These are phyloP conservation scores for Citropsis articulata DNA, from an alignment of 345 rosid species.

Conservation along the genomic window DNA sequence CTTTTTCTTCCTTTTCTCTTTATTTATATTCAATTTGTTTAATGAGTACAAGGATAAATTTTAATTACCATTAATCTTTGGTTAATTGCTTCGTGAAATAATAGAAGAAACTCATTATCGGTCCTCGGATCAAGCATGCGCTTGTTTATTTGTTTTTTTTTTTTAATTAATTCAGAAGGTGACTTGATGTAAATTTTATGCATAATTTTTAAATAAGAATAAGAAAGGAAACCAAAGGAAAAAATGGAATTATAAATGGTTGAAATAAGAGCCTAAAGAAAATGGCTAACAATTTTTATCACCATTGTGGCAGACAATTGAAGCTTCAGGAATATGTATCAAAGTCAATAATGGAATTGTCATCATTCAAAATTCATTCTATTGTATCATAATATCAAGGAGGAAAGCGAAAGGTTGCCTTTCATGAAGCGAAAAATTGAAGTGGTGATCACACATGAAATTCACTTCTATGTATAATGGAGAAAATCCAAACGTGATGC, in stretches of 20 bases:
- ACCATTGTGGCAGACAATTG: not conserved
- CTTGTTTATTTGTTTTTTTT: no score
- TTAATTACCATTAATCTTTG: no score
- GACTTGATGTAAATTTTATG: no score
- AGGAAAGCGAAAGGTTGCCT: not conserved
- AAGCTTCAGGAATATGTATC: not conserved
- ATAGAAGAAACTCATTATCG: no score
- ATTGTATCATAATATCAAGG: not conserved
- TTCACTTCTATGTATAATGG: not conserved
- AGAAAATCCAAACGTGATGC: no score
- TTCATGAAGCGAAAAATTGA: not conserved
- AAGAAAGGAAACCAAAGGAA: no score
- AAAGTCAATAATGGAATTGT: not conserved
- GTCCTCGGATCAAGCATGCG: no score
- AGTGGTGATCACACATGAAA: not conserved
- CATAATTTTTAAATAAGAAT: no score
- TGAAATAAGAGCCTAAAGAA: not conserved
- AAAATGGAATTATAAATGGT: not conserved
- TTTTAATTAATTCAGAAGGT: no score
- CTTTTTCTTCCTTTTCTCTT: not conserved
- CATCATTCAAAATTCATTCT: not conserved
- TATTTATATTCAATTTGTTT: no score
- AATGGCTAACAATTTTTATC: not conserved
- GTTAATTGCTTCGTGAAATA: no score
- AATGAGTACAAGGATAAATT: no score